phyloP scores from a whole-genome alignment of 225 moss, liverwort and hornwort genomes.

The Marchantia paleacea region DNA sequence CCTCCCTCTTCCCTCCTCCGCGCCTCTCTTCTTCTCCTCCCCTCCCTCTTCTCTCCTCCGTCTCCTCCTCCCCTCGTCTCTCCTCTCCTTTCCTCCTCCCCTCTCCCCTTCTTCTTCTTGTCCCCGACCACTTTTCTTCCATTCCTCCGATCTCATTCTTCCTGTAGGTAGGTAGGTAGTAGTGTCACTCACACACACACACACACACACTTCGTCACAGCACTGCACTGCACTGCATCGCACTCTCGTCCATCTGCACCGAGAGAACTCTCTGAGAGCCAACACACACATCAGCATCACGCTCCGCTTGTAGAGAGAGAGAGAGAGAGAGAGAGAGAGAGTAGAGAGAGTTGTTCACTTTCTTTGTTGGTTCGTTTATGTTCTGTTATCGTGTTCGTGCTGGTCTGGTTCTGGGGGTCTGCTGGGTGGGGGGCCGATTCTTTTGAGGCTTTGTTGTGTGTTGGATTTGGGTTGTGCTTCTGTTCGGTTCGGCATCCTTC shows the following conservation, averaged over 20 bases:
- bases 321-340: not conserved
- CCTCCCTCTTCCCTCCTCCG: not conserved
- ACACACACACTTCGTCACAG: not conserved
- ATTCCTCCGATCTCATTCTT: constrained; percentile 14
- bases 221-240: not conserved
- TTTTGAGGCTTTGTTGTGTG: not conserved
- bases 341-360: not conserved
- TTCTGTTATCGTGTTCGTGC: not conserved
- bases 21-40: not conserved
- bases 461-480: constrained; percentile 2
- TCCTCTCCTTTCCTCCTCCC: not conserved
- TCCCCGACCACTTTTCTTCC: not conserved
- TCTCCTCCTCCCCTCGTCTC: not conserved
- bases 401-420: not conserved
- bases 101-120: not conserved
- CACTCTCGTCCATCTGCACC: not conserved
- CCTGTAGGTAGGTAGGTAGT: constrained; percentile 25
- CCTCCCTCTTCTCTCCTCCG: not conserved
- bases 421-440: not conserved
- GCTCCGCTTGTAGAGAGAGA: not conserved
- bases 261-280: not conserved
- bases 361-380: not conserved
- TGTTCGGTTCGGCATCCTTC: not conserved
- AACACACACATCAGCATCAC: not conserved
- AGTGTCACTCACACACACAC: not conserved